Evolutionary conservation across 192 early-diverging fungal genomes (phyloP).

Genomic region (Neocallimastix lanati): DNA sequence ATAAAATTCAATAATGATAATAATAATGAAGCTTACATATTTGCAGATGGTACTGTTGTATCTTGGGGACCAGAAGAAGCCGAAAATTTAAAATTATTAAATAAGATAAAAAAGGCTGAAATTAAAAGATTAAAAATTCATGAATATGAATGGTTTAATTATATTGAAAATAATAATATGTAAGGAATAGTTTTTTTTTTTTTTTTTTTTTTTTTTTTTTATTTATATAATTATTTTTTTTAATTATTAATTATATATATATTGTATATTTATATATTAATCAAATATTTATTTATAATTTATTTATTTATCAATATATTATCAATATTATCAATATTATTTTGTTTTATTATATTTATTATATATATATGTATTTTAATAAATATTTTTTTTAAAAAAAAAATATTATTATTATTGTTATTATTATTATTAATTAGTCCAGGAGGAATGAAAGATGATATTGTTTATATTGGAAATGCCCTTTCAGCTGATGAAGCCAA

Average conservation of each 20-base stretch:
- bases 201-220: too few relatives aligned
- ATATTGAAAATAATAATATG: constrained; percentile 18
- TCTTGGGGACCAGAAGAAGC: constrained; percentile 27
- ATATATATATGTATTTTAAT: not conserved
- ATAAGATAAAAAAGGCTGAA: constrained; percentile 18
- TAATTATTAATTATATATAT: too few relatives aligned
- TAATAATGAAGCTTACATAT: constrained; percentile 24
- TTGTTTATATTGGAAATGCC: constrained; percentile 24
- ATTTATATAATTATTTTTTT: too few relatives aligned
- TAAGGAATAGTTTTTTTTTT: not conserved
- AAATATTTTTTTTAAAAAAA: not conserved
- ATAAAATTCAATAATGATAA: constrained; percentile 6
- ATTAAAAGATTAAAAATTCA: constrained; percentile 10
- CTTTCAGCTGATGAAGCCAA: constrained; percentile 20
- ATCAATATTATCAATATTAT: too few relatives aligned
- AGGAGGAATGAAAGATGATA: constrained; percentile 21
- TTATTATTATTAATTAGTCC: constrained; percentile 3
- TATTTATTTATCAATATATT: too few relatives aligned
- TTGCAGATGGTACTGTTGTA: constrained; percentile 29
- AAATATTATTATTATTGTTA: not conserved
- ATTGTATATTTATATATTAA: too few relatives aligned
- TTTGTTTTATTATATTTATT: too few relatives aligned
- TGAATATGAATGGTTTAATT: constrained; percentile 33
- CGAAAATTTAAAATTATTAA: constrained; percentile 15
- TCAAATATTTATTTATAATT: too few relatives aligned